phyloP scores from a whole-genome alignment of 1,284 basidiomycete species.

The Neonothopanus nambi region DNA sequence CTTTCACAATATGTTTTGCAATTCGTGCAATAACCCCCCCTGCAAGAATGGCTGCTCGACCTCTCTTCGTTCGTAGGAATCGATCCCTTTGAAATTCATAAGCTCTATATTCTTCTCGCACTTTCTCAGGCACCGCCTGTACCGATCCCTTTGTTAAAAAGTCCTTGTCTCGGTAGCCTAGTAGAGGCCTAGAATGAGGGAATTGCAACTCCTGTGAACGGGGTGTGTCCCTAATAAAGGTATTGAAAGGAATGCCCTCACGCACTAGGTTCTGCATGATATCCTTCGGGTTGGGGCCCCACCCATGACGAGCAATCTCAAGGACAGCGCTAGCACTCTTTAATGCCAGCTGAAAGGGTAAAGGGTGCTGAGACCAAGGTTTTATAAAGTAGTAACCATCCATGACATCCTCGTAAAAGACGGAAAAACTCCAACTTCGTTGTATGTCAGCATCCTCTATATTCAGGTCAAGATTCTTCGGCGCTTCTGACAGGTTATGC shows the following conservation, averaged over 20 bases:
- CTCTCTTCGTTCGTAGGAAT: conserved; percentile 6
- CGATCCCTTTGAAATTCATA: conserved; percentile 5
- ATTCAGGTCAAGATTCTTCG: no score
- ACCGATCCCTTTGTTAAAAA: background rate
- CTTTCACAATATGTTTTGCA: conserved; percentile 3
- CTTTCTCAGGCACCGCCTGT: background rate
- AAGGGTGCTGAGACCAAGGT: background rate
- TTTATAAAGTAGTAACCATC: background rate
- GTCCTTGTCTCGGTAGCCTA: background rate
- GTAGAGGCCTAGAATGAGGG: background rate
- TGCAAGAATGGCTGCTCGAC: conserved; percentile 11
- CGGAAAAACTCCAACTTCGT: no score
- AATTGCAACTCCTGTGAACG: background rate
- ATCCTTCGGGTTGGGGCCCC: conserved; percentile 9
- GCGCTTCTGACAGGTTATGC: no score
- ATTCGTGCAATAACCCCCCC: conserved; percentile 15
- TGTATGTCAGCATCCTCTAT: background rate
- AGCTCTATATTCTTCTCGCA: background rate
- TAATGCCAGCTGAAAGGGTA: background rate
- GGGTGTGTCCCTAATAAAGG: background rate
- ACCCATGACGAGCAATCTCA: conserved; percentile 7
- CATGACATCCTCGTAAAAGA: no score
- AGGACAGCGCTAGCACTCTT: conserved; percentile 2
- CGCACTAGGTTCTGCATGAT: conserved; percentile 1
- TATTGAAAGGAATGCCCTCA: conserved; percentile 7